Evolutionary conservation across 2,329 filamentous ascomycete species (phyloP), one percentile per base, ranked within the genome.

Genomic region (Talaromyces verruculosus): DNA sequence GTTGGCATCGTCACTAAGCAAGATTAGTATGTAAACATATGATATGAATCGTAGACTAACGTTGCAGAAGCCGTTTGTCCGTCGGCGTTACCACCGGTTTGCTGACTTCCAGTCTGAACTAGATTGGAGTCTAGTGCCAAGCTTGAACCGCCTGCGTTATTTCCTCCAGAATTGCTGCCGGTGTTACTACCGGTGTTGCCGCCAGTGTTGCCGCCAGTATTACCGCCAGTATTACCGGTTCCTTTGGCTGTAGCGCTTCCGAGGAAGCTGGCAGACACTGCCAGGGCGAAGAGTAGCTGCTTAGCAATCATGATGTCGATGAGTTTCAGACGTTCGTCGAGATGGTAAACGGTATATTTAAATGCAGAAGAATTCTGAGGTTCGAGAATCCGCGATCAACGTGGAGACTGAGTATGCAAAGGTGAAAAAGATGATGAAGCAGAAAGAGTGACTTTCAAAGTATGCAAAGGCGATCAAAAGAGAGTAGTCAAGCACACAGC

Each of bases 1-100:
- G 77, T 87, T 87, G 72, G 80, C 80, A 22, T 74, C 61, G 67
- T 85, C 82, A 47, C 81, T 84, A 39, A 37, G 71, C 33, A 25
- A 41, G 71, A 68, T 65, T 57, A 43, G 62, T 30, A 53, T 19
- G n/a, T 22, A 57, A 33, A 19, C 53, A 33, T 19, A 58, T 25
- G 13, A 30, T 59, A 17, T 43, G 53, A 25, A 57, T 15, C 5
- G 33, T 39, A 25, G 28, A 69, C 77, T 67, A 71, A 84, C 82
- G 81, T 85, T 28, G 71, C 68, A 8, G 84, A 85, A n/a, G 80
- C 69, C 61, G 79, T 72, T 68, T 81, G 77, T 62, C 79, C 80
- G n/a, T 51, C 77, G 64, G 74, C 70, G 45, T 68, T 63, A 2
- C 67, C 65, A 45, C 65, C 67, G 33, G 67, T 65, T 63, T 71